Base-by-base conservation (phyloP, 345 rosid species). In the Eucalyptus pauciflora region DNA sequence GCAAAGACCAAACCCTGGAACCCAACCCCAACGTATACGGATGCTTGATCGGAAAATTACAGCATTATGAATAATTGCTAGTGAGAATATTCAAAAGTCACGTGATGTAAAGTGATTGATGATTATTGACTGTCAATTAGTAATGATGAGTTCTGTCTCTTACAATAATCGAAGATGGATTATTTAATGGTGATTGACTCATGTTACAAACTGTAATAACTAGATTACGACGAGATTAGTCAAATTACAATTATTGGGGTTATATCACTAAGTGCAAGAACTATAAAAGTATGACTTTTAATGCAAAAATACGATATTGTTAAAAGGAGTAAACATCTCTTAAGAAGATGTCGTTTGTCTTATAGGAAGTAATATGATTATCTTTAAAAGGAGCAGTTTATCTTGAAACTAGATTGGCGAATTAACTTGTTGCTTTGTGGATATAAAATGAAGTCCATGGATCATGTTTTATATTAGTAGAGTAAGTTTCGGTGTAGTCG, bases 191-290 rank as follows among this genome's bases (percentile, higher is more conserved):
- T 20, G 15, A 17, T 2, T 8, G 43, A 16, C 43, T 16, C 24
- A 5, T 0, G 24, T 33, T 31, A 33, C 43, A 10, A 17, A 15
- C 7, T 2, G 0, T 67, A 67, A 67, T 67, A 67, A 67, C 4
- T 67, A 67, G 2, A 37, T 71, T 5, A 5, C 0, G 2, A 33
- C 0, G 27, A 71, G 27, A 18, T 37, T 0, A 3, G 27, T 37
- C 4, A 71, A 71, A 71, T 37, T 20, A 9, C 81, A 18, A 9
- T 17, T 8, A 4, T 71, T 37, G 81, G 1, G 37, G 79, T 69
- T 31, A 69, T 15, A 16, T 69, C 43, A 3, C 79, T 31, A 33
- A 37, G 48, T 37, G 3, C 83, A 71, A 37, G 0, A 37, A 37
- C 14, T 18, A 71, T 0, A 1, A 37, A 18, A 20, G 0, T 5